Percentiles rank a stretch among this genome's conserved stretches.
These are phyloP conservation scores for Penicillium sp. DNA, from an alignment of 2,329 filamentous ascomycete species.

Conservation along the genomic window DNA sequence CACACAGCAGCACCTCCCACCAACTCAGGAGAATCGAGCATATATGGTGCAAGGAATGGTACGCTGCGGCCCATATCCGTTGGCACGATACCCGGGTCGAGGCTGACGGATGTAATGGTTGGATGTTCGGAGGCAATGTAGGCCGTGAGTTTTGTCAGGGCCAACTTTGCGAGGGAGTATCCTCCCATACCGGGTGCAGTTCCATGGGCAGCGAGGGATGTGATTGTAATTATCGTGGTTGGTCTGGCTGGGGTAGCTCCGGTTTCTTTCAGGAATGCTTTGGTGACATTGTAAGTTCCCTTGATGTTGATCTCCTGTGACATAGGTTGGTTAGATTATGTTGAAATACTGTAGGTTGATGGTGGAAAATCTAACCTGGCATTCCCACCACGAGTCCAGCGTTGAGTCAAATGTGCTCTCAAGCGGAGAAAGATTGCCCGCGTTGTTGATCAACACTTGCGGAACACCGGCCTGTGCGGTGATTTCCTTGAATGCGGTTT, in stretches of 20 bases:
- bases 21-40: slow-evolving; percentile 13
- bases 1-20: slow-evolving; percentile 16
- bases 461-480: slow-evolving; percentile 13
- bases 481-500: slow-evolving; percentile 15
- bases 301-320: slow-evolving; percentile 35
- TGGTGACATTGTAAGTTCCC: slow-evolving; percentile 34
- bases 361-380: slow-evolving; percentile 6
- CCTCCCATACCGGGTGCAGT: slow-evolving; percentile 23
- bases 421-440: slow-evolving; percentile 12
- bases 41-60: slow-evolving; percentile 7
- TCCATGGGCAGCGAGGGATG: slow-evolving; percentile 20
- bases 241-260: slow-evolving; percentile 17
- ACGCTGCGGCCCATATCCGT: slow-evolving; percentile 30
- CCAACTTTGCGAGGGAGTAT: slow-evolving; percentile 38
- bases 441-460: slow-evolving; percentile 30
- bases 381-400: slow-evolving; percentile 16
- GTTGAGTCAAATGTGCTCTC: slow-evolving; percentile 18
- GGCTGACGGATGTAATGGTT: slow-evolving; percentile 30
- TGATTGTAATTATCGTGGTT: slow-evolving; percentile 31
- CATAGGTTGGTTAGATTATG: background rate
- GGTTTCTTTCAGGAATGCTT: slow-evolving; percentile 28
- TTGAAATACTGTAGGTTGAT: background rate
- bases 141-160: slow-evolving; percentile 31
- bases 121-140: slow-evolving; percentile 35
- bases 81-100: slow-evolving; percentile 38